Conservation (phyloP, 441 rosid species). For the Populus hybrid region DNA sequence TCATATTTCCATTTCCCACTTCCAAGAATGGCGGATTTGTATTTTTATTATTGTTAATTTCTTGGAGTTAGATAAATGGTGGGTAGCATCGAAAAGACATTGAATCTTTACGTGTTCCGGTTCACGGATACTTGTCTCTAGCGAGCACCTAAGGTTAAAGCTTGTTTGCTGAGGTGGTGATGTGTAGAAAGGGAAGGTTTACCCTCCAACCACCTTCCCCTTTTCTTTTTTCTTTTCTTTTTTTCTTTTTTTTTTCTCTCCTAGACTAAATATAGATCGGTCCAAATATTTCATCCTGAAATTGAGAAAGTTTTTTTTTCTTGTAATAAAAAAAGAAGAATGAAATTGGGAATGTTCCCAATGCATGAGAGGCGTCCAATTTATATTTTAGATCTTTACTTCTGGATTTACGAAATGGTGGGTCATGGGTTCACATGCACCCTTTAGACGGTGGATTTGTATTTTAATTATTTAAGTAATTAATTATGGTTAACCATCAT, state of each 20-base stretch:
- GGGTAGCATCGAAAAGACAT: neutral
- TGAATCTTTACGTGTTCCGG: slow-evolving; percentile 4
- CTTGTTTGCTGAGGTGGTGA: slow-evolving; percentile 1
- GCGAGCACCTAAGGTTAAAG: neutral
- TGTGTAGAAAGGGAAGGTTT: slow-evolving; percentile 6
- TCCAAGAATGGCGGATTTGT: neutral
- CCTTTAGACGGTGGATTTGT: neutral
- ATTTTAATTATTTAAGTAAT: neutral
- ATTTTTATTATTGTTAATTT: neutral
- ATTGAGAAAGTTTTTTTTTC: neutral
- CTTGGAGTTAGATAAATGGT: neutral
- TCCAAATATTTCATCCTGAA: neutral
- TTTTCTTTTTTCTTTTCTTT: neutral
- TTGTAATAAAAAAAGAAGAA: neutral
- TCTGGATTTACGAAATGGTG: neutral
- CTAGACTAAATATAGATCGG: neutral
- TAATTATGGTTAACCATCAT: neutral
- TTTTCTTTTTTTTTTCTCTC: neutral
- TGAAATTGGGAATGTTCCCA: neutral
- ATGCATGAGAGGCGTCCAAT: neutral
- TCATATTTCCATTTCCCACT: neutral
- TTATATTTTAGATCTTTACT: neutral
- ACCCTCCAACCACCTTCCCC: slow-evolving; percentile 18
- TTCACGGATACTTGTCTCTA: slow-evolving; percentile 28
- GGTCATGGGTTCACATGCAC: slow-evolving; percentile 18